Evolutionary conservation across 208 protist species (phyloP).

Genomic region (Leishmania braziliensis): DNA sequence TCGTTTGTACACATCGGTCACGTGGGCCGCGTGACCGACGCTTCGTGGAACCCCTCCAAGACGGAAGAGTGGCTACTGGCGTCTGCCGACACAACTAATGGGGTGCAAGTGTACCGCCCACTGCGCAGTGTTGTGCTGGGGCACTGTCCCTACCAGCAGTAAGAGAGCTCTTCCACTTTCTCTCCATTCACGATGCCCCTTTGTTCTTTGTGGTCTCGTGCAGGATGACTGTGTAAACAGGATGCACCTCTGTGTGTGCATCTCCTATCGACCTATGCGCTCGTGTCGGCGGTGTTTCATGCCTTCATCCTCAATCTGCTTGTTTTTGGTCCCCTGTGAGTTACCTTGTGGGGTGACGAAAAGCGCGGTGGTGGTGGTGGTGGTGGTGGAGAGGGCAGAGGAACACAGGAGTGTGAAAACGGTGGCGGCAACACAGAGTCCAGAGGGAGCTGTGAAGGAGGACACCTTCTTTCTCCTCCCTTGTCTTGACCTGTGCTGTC

Average conservation of each 20-base stretch:
- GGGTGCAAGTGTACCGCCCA: conserved; percentile 91
- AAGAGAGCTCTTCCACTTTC: not conserved
- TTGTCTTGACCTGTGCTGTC: not conserved
- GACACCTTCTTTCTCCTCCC: conserved; percentile 3
- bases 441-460: not conserved
- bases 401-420: no score
- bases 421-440: not conserved
- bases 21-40: conserved; percentile 93
- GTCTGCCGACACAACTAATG: conserved; percentile 95
- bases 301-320: not conserved
- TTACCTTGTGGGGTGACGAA: not conserved
- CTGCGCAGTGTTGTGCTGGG: conserved; percentile 41
- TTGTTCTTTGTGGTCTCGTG: not conserved
- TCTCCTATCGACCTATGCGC: not conserved
- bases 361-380: no score
- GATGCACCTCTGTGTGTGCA: not conserved
- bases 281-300: not conserved
- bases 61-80: conserved; percentile 93
- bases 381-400: no score
- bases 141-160: conserved; percentile 28
- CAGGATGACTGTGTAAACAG: not conserved
- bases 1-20: conserved; percentile 97
- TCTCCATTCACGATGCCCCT: not conserved
- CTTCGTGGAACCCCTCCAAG: conserved; percentile 85
- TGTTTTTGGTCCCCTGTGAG: not conserved